A percentile compares a stretch with the other conserved stretches of the same genome.
phyloP scores from a whole-genome alignment of 2,329 filamentous ascomycete genomes.

The Penicillium sp. region DNA sequence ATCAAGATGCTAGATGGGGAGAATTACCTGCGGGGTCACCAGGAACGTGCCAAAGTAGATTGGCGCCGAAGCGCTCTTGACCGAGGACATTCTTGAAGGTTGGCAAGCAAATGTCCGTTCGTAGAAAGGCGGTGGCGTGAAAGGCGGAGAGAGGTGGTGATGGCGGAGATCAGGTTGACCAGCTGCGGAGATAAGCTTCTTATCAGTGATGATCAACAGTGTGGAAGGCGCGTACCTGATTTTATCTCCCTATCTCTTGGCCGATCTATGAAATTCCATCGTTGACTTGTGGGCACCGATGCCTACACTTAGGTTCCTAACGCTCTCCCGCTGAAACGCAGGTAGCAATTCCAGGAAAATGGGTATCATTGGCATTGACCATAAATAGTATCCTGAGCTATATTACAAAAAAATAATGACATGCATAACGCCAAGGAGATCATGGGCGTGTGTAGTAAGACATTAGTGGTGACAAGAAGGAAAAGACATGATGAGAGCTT shows the following conservation, averaged over 20 bases:
- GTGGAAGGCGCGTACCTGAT: background rate
- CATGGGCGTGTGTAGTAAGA: slow-evolving; percentile 5
- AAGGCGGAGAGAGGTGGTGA: background rate
- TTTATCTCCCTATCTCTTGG: background rate
- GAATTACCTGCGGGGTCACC: slow-evolving; percentile 69
- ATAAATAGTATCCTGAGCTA: slow-evolving; percentile 26
- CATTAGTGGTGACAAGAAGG: slow-evolving; percentile 7
- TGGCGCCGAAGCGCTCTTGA: slow-evolving; percentile 33
- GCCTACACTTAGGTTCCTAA: background rate
- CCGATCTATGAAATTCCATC: background rate
- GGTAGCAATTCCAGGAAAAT: slow-evolving; percentile 9
- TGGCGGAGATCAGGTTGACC: slow-evolving; percentile 1
- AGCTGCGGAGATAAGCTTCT: slow-evolving; percentile 5
- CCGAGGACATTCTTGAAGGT: slow-evolving; percentile 25
- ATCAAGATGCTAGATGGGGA: background rate
- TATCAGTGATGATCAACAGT: slow-evolving; percentile 1
- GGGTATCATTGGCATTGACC: slow-evolving; percentile 31
- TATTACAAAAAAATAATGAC: slow-evolving; percentile 24
- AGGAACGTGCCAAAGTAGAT: slow-evolving; percentile 75
- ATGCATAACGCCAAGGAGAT: slow-evolving; percentile 9
- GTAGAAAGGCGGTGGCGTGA: background rate
- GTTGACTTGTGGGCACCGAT: background rate
- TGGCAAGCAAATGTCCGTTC: background rate
- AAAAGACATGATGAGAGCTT: slow-evolving; percentile 1
- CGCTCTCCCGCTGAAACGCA: background rate